Percentiles rank a stretch among this genome's conserved stretches.
Evolutionary conservation across 176 grass and related monocot species (phyloP).

Genomic region (Puya raimondii): DNA sequence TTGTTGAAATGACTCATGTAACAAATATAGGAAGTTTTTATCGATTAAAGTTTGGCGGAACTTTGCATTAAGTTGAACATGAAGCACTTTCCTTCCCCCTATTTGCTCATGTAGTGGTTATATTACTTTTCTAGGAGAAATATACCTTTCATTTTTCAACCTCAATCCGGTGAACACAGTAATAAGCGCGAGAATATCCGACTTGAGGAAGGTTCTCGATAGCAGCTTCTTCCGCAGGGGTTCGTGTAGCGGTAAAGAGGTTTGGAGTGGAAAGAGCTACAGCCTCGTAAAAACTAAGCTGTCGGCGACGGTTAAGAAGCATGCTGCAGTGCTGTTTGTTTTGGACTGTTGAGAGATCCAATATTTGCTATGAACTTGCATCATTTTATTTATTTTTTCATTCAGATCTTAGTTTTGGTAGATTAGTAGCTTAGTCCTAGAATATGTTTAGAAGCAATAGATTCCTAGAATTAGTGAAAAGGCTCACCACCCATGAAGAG

Average conservation of each 20-base stretch:
- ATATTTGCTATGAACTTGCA: too few relatives aligned
- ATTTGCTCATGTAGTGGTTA: too few relatives aligned
- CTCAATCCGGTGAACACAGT: slow-evolving; percentile 30
- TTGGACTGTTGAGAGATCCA: slow-evolving; percentile 32
- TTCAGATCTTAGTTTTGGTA: too few relatives aligned
- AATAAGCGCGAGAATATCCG: slow-evolving; percentile 43
- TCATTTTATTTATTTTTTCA: too few relatives aligned
- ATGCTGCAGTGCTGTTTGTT: slow-evolving; percentile 58
- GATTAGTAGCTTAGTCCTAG: too few relatives aligned
- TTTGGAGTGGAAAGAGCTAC: slow-evolving; percentile 39
- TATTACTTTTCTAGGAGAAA: slow-evolving; percentile 43
- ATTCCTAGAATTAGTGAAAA: too few relatives aligned
- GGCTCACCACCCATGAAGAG: too few relatives aligned
- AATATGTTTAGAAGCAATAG: too few relatives aligned
- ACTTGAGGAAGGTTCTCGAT: slow-evolving; percentile 33
- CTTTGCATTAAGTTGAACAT: too few relatives aligned
- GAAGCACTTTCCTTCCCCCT: too few relatives aligned
- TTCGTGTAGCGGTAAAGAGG: slow-evolving; percentile 39
- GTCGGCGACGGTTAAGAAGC: slow-evolving; percentile 39
- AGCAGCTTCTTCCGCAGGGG: slow-evolving; percentile 23
- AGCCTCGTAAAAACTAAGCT: slow-evolving; percentile 21
- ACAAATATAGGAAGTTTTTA: neutral
- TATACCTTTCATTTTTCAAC: slow-evolving; percentile 79
- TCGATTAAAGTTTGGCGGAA: too few relatives aligned
- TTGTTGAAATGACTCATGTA: neutral